Conservation (phyloP, 306 rosid species). For the Bauhinia variegata region DNA sequence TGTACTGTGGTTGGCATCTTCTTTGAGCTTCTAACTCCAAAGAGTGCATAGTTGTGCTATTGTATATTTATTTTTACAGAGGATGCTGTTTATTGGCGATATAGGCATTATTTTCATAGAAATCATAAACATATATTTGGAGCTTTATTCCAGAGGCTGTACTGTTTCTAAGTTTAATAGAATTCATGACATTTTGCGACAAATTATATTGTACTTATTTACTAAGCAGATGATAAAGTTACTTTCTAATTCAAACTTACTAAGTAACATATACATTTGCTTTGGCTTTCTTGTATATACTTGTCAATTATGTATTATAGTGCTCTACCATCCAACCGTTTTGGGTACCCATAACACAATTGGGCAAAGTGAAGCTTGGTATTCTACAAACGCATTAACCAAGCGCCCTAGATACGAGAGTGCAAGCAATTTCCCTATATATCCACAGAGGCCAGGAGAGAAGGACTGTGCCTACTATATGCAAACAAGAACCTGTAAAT, state of each 20-base stretch:
- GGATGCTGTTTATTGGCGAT: background rate
- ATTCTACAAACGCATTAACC: constrained; percentile 78
- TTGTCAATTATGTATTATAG: constrained; percentile 78
- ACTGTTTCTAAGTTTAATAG: constrained; percentile 14
- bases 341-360: constrained; percentile 72
- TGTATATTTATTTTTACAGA: no score
- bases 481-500: constrained; percentile 98
- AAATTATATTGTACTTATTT: constrained; percentile 39
- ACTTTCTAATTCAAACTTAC: constrained; percentile 61
- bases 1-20: constrained; percentile 10
- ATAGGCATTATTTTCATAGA: constrained; percentile 32
- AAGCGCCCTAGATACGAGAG: constrained; percentile 95
- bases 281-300: constrained; percentile 65
- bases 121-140: constrained; percentile 14
- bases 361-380: constrained; percentile 98
- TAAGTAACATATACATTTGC: constrained; percentile 64
- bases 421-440: constrained; percentile 85
- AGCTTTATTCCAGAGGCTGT: constrained; percentile 11
- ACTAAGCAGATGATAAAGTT: constrained; percentile 47
- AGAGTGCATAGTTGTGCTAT: no score
- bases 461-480: constrained; percentile 98
- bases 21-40: constrained; percentile 12
- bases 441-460: constrained; percentile 99
- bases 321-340: constrained; percentile 82
- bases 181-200: constrained; percentile 23